Base-by-base conservation (phyloP, 768 basidiomycete genomes). In the Agrocybe praecox region DNA sequence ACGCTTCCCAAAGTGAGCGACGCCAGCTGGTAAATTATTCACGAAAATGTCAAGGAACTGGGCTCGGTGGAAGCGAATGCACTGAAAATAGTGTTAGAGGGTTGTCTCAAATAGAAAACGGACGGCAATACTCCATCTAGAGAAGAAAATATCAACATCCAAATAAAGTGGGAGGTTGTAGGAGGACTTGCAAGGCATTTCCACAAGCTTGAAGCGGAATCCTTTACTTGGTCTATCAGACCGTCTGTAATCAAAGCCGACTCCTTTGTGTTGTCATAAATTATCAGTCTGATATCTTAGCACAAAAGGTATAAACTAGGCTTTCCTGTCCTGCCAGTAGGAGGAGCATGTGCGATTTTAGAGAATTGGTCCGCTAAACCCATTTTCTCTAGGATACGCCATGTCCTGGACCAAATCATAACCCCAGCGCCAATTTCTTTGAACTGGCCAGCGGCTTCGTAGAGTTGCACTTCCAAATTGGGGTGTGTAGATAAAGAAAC, bases 381-480 rank as follows among this genome's bases (percentile, higher is more conserved):
- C 47, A 84, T 76, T 12, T 67, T 62, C 23, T 74, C 66, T 58
- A 84, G 60, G n/a, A 81, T 70, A 6, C 66, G 68, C 76, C 78
- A 79, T 8, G 80, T 80, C 36, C 79, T 68, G 9, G 65, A 64
- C 81, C 80, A 81, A 6, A 82, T 73, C 69, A 67, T 76, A 44
- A 69, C 80, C 44, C 65, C 82, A 3, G 82, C 82, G 6, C 81
- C 80, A 26, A 82, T 80, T 58, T 83, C 81, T 47, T 69, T 76
- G 66, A 82, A 80, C 19, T 71, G 71, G 4, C 65, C 72, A 1
- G 80, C 73, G 4, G 79, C 73, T 67, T 84, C 83, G 57, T 83
- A 84, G 4, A 83, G 57, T 55, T 78, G 69, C 14, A 79, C 69
- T 53, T 74, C 67, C 18, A 80, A 63, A 61, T 74, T 59, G 2